Base-by-base conservation (phyloP, 371 early-diverging fungal species). In the Mortierella sp. region DNA sequence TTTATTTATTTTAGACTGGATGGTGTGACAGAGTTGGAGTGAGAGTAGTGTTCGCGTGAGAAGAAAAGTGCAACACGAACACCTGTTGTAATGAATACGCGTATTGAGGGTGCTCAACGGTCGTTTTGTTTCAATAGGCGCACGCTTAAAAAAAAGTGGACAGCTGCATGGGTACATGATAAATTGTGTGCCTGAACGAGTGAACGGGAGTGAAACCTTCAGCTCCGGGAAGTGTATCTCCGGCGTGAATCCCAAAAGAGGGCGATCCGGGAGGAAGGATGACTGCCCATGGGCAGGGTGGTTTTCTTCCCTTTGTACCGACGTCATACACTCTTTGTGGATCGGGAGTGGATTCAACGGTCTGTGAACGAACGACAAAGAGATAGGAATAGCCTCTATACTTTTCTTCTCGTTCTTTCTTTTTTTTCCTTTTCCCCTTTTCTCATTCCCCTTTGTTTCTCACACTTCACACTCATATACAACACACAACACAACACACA, bases 241-340 rank as follows among this genome's bases (percentile, higher is more conserved):
- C 68, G 42, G 42, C 68, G 34, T 24, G 34, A 21, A 38, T 65
- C 38, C 68, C 68, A 38, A 65, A 65, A 65, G 42, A 65, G 34
- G 68, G 34, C 68, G 13, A 65, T 19, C 68, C 68, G 65, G 68
- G 13, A 16, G n/a, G 63, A 16, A 31, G 60, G 28, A 11, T 13
- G 28, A 58, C 58, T n/a, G 58, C 44, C 45, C 74, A 74, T 74
- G 74, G 57, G 74, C 3, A 38, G 28, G 11, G 57, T 13, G 19
- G 2, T 14, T 31, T 60, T 31, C 31, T 31, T 34, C 3, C 38
- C 16, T 34, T 19, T 21, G 21, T 9, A 26, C 65, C 65, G 75
- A 75, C 75, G 77, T 70, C 71, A 70, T 77, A 13, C 58, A 4
- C 26, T 45, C 10, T 9, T 7, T 60, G 42, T 38, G 42, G 42